Conservation (phyloP, 2,329 filamentous ascomycete species). For the Pseudopyricularia cyperi region DNA sequence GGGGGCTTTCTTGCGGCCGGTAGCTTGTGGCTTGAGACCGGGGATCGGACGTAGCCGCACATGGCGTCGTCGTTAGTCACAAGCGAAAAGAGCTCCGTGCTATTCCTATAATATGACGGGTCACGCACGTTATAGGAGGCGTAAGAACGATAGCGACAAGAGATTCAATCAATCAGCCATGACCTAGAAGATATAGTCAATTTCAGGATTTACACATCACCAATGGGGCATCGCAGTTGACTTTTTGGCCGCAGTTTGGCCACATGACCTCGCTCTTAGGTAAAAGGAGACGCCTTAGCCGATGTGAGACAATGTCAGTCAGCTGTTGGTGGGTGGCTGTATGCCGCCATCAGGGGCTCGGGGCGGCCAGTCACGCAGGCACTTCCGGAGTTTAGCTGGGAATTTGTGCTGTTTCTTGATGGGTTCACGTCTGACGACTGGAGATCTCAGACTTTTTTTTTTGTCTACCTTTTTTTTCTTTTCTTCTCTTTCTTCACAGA, state of each 20-base stretch:
- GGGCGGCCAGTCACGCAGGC: neutral
- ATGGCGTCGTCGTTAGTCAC: neutral
- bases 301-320: neutral
- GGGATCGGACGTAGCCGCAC: neutral
- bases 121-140: neutral
- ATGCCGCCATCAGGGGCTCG: neutral
- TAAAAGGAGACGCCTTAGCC: neutral
- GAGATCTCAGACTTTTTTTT: too few relatives aligned
- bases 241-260: neutral
- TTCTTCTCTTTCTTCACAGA: too few relatives aligned
- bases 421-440: too few relatives aligned
- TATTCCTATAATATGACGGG: neutral
- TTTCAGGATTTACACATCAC: neutral
- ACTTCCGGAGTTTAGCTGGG: neutral
- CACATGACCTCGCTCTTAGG: neutral
- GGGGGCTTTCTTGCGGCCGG: neutral
- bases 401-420: neutral
- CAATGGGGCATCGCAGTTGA: neutral
- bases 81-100: neutral
- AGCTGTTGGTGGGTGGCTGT: neutral
- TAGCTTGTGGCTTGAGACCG: neutral
- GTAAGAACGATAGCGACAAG: neutral
- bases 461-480: too few relatives aligned
- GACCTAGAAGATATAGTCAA: neutral
- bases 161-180: neutral